These are phyloP conservation scores for Stropharia rugosoannulata DNA, from an alignment of 768 basidiomycete species.

Conservation along the genomic window DNA sequence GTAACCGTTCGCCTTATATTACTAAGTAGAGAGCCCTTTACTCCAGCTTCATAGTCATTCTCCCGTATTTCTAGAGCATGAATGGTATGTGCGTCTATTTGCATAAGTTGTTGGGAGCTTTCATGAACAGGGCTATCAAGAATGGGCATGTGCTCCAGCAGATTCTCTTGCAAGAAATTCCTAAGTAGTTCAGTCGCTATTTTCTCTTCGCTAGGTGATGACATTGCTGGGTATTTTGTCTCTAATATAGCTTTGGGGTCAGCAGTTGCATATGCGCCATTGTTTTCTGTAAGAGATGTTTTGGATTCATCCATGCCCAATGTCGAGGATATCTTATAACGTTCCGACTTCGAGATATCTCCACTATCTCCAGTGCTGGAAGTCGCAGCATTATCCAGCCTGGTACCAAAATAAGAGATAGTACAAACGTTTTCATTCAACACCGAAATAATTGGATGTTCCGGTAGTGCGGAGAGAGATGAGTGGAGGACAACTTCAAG, in stretches of 20 bases:
- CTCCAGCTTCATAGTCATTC: conserved; percentile 68
- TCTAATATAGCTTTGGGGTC: neutral
- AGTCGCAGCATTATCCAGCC: too few relatives aligned
- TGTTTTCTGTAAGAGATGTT: too few relatives aligned
- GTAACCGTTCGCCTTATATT: conserved; percentile 78
- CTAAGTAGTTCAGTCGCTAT: conserved; percentile 63
- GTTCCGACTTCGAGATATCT: neutral
- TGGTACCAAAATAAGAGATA: conserved; percentile 42
- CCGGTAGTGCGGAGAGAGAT: conserved; percentile 26
- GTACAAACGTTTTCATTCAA: conserved; percentile 56
- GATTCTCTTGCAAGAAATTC: conserved; percentile 59
- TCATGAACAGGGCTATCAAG: conserved; percentile 61
- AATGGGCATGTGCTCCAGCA: conserved; percentile 77
- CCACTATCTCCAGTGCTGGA: neutral
- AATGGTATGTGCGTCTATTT: conserved; percentile 87
- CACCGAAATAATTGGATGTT: conserved; percentile 46
- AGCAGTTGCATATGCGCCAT: neutral
- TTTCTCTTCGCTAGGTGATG: conserved; percentile 35
- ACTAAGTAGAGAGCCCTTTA: conserved; percentile 71
- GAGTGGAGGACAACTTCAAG: conserved; percentile 73
- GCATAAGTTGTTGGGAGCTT: conserved; percentile 60
- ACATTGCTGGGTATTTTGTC: neutral
- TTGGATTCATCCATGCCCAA: too few relatives aligned
- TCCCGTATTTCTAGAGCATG: conserved; percentile 87
- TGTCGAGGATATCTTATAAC: too few relatives aligned